Evolutionary conservation across 225 moss, liverwort and hornwort species (phyloP).

Genomic region (Pseudoscleropodium purum): DNA sequence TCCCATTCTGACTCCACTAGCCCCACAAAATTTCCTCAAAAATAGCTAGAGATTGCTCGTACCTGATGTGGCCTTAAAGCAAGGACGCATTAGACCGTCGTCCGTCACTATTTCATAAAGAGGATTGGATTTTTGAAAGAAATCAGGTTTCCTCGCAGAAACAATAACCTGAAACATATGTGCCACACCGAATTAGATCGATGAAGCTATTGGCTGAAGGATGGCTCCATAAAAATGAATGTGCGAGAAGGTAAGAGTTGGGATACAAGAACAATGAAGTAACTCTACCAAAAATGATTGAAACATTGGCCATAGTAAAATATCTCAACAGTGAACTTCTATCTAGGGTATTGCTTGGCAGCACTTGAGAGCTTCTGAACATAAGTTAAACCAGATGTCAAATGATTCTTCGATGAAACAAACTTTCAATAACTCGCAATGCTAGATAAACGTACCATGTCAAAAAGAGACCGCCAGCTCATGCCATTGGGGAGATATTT

Average conservation of each 20-base stretch:
- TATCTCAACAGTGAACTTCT: neutral
- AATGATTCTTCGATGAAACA: neutral
- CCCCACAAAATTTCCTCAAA: neutral
- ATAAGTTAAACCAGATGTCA: neutral
- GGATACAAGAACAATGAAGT: neutral
- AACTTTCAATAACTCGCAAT: neutral
- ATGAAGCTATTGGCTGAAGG: neutral
- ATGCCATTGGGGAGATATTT: conserved; percentile 73
- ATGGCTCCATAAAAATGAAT: neutral
- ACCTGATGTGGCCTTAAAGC: conserved; percentile 85
- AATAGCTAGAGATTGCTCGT: neutral
- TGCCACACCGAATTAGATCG: neutral
- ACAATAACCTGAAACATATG: conserved; percentile 63
- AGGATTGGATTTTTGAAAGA: conserved; percentile 80
- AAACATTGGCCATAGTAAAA: neutral
- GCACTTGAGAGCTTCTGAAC: neutral
- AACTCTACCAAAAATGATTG: neutral
- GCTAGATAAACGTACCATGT: conserved; percentile 51
- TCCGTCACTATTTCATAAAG: conserved; percentile 82
- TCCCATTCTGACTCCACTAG: neutral
- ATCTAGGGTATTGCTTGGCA: neutral
- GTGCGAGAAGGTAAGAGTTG: neutral
- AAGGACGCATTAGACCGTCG: conserved; percentile 90
- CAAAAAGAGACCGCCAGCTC: conserved; percentile 80
- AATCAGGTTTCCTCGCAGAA: conserved; percentile 85